Percentiles rank a stretch among this genome's conserved stretches.
Evolutionary conservation across 2,329 filamentous ascomycete genomes (phyloP).

Genomic region (Mycosphaerelloides madeirae): DNA sequence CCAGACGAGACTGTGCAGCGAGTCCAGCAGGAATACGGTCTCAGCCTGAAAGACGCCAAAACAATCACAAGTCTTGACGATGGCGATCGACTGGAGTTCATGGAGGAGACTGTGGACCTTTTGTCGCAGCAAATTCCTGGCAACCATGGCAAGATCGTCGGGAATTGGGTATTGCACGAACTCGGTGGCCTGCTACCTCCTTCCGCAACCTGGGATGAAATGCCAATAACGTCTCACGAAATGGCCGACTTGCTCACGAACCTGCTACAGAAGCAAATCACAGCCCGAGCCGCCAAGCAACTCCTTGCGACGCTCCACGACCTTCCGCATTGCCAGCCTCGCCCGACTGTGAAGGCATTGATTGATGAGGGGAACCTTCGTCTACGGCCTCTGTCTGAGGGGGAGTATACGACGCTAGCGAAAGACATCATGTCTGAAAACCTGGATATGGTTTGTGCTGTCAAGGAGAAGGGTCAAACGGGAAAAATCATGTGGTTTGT

Average conservation of each 20-base stretch:
- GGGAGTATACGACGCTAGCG: conserved; percentile 55
- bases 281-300: conserved; percentile 55
- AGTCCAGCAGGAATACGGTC: conserved; percentile 52
- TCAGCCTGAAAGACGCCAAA: conserved; percentile 77
- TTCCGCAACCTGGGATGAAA: conserved; percentile 35
- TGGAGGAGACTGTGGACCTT: conserved; percentile 59
- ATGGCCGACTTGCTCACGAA: conserved; percentile 43
- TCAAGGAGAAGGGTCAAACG: conserved; percentile 54
- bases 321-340: conserved; percentile 2
- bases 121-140: conserved; percentile 32
- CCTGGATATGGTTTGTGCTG: conserved; percentile 54
- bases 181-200: conserved; percentile 44
- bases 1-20: conserved; percentile 64
- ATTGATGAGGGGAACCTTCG: conserved; percentile 54
- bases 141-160: conserved; percentile 46
- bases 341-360: conserved; percentile 46
- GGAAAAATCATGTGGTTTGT: conserved; percentile 67
- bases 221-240: conserved; percentile 35
- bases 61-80: conserved; percentile 73
- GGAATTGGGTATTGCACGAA: conserved; percentile 58
- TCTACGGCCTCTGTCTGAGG: conserved; percentile 51
- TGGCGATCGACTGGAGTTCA: conserved; percentile 77
- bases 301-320: conserved; percentile 53
- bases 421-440: conserved; percentile 51
- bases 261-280: conserved; percentile 42